A percentile compares a stretch with the other conserved stretches of the same genome.
These are phyloP conservation scores for Cladophialophora chaetospira DNA, from an alignment of 2,329 filamentous ascomycete genomes.

Conservation along the genomic window DNA sequence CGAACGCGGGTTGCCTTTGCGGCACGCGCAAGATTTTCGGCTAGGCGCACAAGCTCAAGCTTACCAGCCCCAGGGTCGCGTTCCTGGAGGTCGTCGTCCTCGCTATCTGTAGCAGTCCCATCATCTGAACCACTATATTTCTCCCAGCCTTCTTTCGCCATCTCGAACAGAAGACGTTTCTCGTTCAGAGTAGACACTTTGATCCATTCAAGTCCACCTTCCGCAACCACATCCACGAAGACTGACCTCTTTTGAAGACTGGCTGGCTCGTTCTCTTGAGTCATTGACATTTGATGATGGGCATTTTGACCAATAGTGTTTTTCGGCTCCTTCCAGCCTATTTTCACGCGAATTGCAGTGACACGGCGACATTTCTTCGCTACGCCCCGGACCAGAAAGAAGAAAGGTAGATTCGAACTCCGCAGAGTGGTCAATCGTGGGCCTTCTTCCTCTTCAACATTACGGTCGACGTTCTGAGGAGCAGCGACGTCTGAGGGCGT, in stretches of 20 bases:
- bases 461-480: slow-evolving; percentile 33
- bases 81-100: slow-evolving; percentile 34
- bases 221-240: slow-evolving; percentile 65
- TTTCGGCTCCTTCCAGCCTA: too few species aligned
- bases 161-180: slow-evolving; percentile 65
- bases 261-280: slow-evolving; percentile 1
- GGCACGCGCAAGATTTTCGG: slow-evolving; percentile 60
- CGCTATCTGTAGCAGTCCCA: slow-evolving; percentile 32
- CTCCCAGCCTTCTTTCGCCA: slow-evolving; percentile 69
- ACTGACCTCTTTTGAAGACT: slow-evolving; percentile 48
- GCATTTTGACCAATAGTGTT: too few species aligned
- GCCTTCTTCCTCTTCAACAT: slow-evolving; percentile 29
- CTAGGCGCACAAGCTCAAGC: slow-evolving; percentile 62
- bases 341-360: slow-evolving; percentile 58
- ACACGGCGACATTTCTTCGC: slow-evolving; percentile 61
- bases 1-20: slow-evolving; percentile 57
- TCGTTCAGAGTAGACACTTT: slow-evolving; percentile 69
- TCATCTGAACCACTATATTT: slow-evolving; percentile 45
- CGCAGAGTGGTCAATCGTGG: slow-evolving; percentile 57
- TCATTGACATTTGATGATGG: too few species aligned
- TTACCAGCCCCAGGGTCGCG: slow-evolving; percentile 46
- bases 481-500: slow-evolving; percentile 14
- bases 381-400: slow-evolving; percentile 63
- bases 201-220: slow-evolving; percentile 66
- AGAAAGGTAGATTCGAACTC: slow-evolving; percentile 68